Evolutionary conservation across 345 rosid genomes (phyloP).

Genomic region (Noccaea caerulescens): DNA sequence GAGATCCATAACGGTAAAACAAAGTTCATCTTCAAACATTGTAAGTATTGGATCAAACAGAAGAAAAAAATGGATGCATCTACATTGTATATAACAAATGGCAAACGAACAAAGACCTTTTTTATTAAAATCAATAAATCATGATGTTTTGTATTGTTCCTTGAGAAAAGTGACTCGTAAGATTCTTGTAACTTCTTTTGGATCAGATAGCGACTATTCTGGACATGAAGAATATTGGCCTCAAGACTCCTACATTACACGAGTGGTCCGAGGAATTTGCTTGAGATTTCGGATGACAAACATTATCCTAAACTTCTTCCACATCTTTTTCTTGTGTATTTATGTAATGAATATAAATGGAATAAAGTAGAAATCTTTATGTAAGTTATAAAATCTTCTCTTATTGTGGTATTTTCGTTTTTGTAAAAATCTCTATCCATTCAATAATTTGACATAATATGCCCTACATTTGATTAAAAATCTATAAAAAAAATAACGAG

Average conservation of each 20-base stretch:
- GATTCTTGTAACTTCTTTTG: conserved; percentile 35
- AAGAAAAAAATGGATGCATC: neutral
- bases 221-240: conserved; percentile 82
- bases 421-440: neutral
- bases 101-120: neutral
- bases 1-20: conserved; percentile 66
- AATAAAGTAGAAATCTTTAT: neutral
- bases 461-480: neutral
- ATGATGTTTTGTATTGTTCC: conserved; percentile 14
- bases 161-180: conserved; percentile 12
- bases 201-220: conserved; percentile 62
- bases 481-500: neutral
- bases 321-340: neutral
- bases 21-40: neutral
- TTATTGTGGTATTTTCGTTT: neutral
- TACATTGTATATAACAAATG: conserved; percentile 5
- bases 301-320: neutral
- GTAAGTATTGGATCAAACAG: neutral
- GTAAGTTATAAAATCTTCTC: neutral
- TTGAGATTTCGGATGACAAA: conserved; percentile 25
- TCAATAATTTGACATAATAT: neutral
- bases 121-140: neutral
- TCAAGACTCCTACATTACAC: conserved; percentile 57
- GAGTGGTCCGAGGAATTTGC: conserved; percentile 57
- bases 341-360: neutral